Base-by-base conservation (phyloP, 495 filamentous ascomycete genomes). In the Pyronema omphalodes region DNA sequence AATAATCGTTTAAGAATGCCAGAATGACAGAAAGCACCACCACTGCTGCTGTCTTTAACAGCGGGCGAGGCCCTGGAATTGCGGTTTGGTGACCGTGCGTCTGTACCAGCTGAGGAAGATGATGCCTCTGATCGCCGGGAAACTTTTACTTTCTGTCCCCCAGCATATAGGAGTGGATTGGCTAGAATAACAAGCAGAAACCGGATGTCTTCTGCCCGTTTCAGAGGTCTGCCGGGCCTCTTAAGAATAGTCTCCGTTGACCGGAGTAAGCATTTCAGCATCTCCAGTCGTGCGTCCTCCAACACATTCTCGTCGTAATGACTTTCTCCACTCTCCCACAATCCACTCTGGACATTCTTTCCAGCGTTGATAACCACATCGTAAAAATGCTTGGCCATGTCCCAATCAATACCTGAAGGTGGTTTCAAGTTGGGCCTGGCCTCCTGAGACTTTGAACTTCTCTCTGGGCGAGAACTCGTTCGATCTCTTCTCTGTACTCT, bases 1-100 rank as follows among this genome's bases (percentile, higher is more conserved):
- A 94, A 62, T 48, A 93, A 82, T 44, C 88, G 76, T 63, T 94
- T 95, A 61, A 91, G 75, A 54, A 94, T 84, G 12, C 81, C 82
- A n/a, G 84, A 83, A 59, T 91, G 82, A 47, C 78, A 71, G 15
- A 74, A 75, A 44, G 77, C 67, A 36, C 68, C 71, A 37, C 63
- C 14, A 23, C 34, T 34, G 29, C 8, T 36, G 23, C 23, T 34
- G 41, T 52, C 34, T 37, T 41, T 50, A 18, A 3, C 36, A 33
- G 29, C 1, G 0, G 9, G 11, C 3, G 50, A 40, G 7, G 54
- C 34, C 17, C 37, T 45, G 45, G 37, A 9, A 37, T 18, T 18
- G 44, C n/a, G n/a, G 18, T 43, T 44, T 37, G 3, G 17, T 56
- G 49, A 41, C 19, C 35, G 51, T 18, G 17, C n/a, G 1, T 33